phyloP scores from a whole-genome alignment of 768 basidiomycete genomes.

The Podaxis sp. region DNA sequence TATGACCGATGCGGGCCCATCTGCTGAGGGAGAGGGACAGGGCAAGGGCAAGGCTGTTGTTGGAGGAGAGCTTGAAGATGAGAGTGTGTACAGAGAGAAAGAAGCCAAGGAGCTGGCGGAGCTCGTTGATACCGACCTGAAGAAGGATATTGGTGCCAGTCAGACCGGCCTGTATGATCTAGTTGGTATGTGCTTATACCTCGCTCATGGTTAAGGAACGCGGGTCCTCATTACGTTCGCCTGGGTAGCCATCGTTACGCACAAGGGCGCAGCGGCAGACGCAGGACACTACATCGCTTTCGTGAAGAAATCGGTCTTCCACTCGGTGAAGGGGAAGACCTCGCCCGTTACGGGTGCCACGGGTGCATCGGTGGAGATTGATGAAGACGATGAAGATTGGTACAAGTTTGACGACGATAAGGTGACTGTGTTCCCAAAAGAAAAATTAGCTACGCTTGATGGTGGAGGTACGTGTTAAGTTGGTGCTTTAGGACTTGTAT shows the following conservation, averaged over 20 bases:
- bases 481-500: slow-evolving; percentile 92
- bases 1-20: slow-evolving; percentile 20
- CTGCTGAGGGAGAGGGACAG: slow-evolving; percentile 21
- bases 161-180: slow-evolving; percentile 87
- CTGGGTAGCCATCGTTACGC: slow-evolving; percentile 83
- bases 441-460: slow-evolving; percentile 81
- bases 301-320: slow-evolving; percentile 76
- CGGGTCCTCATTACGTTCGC: neutral
- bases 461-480: slow-evolving; percentile 60
- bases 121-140: slow-evolving; percentile 62
- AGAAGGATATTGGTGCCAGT: slow-evolving; percentile 70
- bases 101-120: slow-evolving; percentile 66
- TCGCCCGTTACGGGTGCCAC: slow-evolving; percentile 18
- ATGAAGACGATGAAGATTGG: slow-evolving; percentile 82
- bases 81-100: slow-evolving; percentile 56
- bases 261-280: slow-evolving; percentile 95
- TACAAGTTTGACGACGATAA: slow-evolving; percentile 98
- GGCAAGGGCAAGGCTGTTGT: slow-evolving; percentile 27
- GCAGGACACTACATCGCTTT: slow-evolving; percentile 95
- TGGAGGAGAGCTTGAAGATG: slow-evolving; percentile 58
- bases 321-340: slow-evolving; percentile 32
- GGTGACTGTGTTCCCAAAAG: slow-evolving; percentile 80
- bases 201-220: neutral
- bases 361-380: slow-evolving; percentile 31
- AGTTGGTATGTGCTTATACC: slow-evolving; percentile 58